A percentile compares a stretch with the other conserved stretches of the same genome.
phyloP scores from a whole-genome alignment of 1,284 basidiomycete genomes.

The Violaceomyces palustris region DNA sequence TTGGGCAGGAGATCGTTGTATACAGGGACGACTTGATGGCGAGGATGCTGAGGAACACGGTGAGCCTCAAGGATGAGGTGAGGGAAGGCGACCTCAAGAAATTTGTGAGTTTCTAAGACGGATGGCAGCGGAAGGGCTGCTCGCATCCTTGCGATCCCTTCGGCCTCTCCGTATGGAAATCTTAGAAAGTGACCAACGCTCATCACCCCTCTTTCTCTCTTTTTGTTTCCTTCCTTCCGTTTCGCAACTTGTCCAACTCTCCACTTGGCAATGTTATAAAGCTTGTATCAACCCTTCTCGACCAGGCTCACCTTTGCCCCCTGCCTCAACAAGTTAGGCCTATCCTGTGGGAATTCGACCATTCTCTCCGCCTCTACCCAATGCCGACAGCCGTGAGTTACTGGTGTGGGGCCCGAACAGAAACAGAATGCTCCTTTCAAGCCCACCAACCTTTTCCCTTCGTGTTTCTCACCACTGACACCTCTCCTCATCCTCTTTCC shows the following conservation, averaged over 20 bases:
- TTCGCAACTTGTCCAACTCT: too few relatives aligned
- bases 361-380: slow-evolving; percentile 86
- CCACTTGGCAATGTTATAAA: not conserved
- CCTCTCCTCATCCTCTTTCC: not conserved
- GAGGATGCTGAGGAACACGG: slow-evolving; percentile 76
- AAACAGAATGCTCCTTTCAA: too few relatives aligned
- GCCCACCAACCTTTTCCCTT: not conserved
- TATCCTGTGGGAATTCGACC: slow-evolving; percentile 83
- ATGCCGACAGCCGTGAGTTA: slow-evolving; percentile 77
- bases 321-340: slow-evolving; percentile 73
- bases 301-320: slow-evolving; percentile 67
- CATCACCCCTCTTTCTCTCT: not conserved
- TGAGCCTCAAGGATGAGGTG: slow-evolving; percentile 38
- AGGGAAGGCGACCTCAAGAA: slow-evolving; percentile 39
- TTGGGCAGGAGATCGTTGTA: slow-evolving; percentile 90
- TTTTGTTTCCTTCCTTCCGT: too few relatives aligned
- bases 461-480: not conserved
- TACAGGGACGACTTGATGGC: slow-evolving; percentile 91
- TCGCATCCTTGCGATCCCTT: not conserved
- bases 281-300: slow-evolving; percentile 51
- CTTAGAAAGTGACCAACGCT: not conserved
- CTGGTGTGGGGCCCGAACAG: too few relatives aligned
- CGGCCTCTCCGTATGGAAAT: not conserved
- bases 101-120: slow-evolving; percentile 21
- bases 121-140: too few relatives aligned